Conservation (phyloP, 1,284 basidiomycete genomes). For the Hymenochaete sp. region DNA sequence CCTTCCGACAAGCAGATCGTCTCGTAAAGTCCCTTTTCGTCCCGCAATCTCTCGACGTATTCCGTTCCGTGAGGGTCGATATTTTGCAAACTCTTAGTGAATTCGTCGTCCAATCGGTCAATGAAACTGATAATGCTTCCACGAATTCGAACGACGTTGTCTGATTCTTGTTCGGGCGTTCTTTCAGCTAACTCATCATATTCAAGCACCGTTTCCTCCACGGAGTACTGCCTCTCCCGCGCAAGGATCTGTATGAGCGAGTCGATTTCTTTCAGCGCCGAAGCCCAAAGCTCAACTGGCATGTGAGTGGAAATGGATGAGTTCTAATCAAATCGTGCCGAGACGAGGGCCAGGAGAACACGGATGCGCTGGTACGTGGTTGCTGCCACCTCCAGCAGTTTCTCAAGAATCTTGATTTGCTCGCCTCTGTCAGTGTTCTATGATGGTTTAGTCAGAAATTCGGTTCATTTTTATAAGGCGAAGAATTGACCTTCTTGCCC, state of each 20-base stretch:
- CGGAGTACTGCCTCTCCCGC: conserved; percentile 64
- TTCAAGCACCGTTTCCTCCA: conserved; percentile 84
- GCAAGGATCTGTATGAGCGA: conserved; percentile 76
- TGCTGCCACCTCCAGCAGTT: conserved; percentile 79
- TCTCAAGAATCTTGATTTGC: conserved; percentile 87
- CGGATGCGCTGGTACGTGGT: conserved; percentile 92
- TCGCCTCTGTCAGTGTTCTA: conserved; percentile 95
- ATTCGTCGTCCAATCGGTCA: conserved; percentile 97
- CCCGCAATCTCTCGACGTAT: conserved; percentile 92
- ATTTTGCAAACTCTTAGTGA: conserved; percentile 95
- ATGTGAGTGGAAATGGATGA: conserved; percentile 81
- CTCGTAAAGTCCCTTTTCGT: conserved; percentile 91
- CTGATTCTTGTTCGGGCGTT: conserved; percentile 61
- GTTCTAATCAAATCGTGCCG: conserved; percentile 96
- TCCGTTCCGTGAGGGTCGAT: conserved; percentile 98
- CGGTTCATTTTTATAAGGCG: conserved; percentile 1
- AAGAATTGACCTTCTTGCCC: conserved; percentile 76
- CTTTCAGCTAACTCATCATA: conserved; percentile 92
- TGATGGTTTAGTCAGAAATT: conserved; percentile 16
- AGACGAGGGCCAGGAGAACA: conserved; percentile 88
- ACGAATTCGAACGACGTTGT: conserved; percentile 69
- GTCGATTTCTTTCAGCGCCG: conserved; percentile 85
- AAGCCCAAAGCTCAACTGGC: conserved; percentile 88
- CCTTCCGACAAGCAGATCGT: conserved; percentile 89
- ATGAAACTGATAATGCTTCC: conserved; percentile 93